phyloP scores from a whole-genome alignment of 163 green algal genomes.

The Trebouxiophyceae sp. region DNA sequence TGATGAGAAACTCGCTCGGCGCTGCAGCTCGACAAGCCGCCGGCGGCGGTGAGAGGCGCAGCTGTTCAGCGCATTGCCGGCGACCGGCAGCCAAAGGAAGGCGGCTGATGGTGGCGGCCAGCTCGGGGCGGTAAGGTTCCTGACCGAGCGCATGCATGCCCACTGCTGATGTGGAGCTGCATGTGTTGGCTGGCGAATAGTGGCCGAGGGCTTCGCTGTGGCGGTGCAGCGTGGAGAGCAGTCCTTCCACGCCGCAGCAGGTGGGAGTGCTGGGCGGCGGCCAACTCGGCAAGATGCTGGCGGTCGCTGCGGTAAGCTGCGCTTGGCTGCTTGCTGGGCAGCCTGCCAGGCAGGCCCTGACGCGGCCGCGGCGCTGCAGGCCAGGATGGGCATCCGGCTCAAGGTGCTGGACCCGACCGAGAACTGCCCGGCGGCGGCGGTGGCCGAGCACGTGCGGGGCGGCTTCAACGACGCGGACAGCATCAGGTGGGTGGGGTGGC shows the following conservation, averaged over 20 bases:
- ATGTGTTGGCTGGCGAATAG: too few relatives aligned
- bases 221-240: neutral
- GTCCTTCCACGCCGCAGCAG: slow-evolving; percentile 1
- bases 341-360: neutral
- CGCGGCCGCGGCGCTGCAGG: slow-evolving; percentile 30
- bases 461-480: slow-evolving; percentile 73
- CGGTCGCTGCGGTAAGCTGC: slow-evolving; percentile 75
- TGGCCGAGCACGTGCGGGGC: slow-evolving; percentile 68
- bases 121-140: too few relatives aligned
- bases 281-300: slow-evolving; percentile 96
- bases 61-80: too few relatives aligned
- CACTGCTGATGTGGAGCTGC: too few relatives aligned
- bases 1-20: too few relatives aligned
- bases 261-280: slow-evolving; percentile 93
- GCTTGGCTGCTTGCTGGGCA: too few relatives aligned
- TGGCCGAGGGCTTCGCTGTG: too few relatives aligned
- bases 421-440: slow-evolving; percentile 66
- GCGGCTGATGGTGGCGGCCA: too few relatives aligned
- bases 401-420: slow-evolving; percentile 83
- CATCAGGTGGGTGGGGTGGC: slow-evolving; percentile 39
- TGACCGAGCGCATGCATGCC: too few relatives aligned
- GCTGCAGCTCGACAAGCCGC: too few relatives aligned
- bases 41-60: too few relatives aligned
- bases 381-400: slow-evolving; percentile 79
- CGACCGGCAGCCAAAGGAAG: too few relatives aligned